Conservation (phyloP, 257 asterid genomes). For the Marsdenia floribunda region DNA sequence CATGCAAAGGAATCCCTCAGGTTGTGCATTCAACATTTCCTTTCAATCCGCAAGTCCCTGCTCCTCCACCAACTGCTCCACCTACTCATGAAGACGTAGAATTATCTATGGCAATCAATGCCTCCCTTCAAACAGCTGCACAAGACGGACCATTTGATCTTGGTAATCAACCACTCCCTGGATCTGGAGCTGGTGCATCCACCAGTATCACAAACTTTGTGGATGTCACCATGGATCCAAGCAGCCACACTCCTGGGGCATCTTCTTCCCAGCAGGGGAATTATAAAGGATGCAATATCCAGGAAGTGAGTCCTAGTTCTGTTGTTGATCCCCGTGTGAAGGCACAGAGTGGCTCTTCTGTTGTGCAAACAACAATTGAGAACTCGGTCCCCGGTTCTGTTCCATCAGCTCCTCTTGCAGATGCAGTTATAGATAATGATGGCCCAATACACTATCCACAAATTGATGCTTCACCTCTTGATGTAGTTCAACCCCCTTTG, state of each 20-base stretch:
- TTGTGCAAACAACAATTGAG: slow-evolving; percentile 22
- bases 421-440: slow-evolving; percentile 31
- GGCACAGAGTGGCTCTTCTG: slow-evolving; percentile 19
- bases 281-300: slow-evolving; percentile 27
- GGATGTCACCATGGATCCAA: slow-evolving; percentile 20
- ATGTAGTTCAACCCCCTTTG: slow-evolving; percentile 25
- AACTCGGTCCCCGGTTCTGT: slow-evolving; percentile 25
- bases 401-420: slow-evolving; percentile 61
- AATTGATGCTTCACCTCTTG: slow-evolving; percentile 45
- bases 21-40: slow-evolving; percentile 50
- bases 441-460: slow-evolving; percentile 78
- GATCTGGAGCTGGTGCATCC: slow-evolving; percentile 36
- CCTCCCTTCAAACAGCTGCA: slow-evolving; percentile 54
- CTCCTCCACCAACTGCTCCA: slow-evolving; percentile 50
- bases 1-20: slow-evolving; percentile 99
- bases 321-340: slow-evolving; percentile 25
- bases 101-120: slow-evolving; percentile 55
- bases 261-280: slow-evolving; percentile 27
- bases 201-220: slow-evolving; percentile 26
- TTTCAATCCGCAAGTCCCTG: slow-evolving; percentile 36
- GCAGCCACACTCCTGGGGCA: slow-evolving; percentile 22
- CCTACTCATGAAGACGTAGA: slow-evolving; percentile 51
- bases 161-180: slow-evolving; percentile 30
- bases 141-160: slow-evolving; percentile 27
- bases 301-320: slow-evolving; percentile 28